Base-by-base conservation (phyloP, 2,329 filamentous ascomycete genomes). In the Alternaria incomplexa region DNA sequence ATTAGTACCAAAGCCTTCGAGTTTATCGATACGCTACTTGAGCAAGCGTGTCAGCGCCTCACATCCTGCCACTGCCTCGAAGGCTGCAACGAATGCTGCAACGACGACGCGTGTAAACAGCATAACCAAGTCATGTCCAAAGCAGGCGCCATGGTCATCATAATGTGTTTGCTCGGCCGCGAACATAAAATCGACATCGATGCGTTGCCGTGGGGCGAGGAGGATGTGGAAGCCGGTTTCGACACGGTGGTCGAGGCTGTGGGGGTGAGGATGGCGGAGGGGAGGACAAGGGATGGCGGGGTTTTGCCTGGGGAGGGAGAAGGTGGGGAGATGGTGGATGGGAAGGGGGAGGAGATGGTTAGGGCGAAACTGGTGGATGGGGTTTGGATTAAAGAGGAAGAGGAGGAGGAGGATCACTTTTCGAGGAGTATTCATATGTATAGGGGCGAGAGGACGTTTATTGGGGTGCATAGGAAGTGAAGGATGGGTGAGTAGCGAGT, bases 1-100 rank as follows among this genome's bases (percentile, higher is more conserved):
- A 96, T 97, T 70, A 93, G 91, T 65, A 92, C 91, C 43, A 97
- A 97, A 77, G 95, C 93, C 0, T 98, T 98, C 73, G 95, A 98
- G 73, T 96, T 97, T 74, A 85, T 97, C 20, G 93, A 97, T 73
- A 78, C 91, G 32, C 82, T 98, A 32, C 85, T 98, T 1, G 83
- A 83, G 20, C 90, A 94, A 74, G 95, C 94, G 0, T 86, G 96
- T 40, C 85, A 88, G 60, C 85, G 96, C 8, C 89, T 98, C 6
- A 89, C 92, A 73, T 85, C 83, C 1, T 99, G 96, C 73, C 82
- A 85, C 43, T 98, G 94, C 74, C 80, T 88, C 11, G 87, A 91
- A 61, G 96, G 96, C 0, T 98, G 96, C 79, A 82, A 95, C 22
- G 95, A 97, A 79, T 99, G 96, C 79, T 93, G 96, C 46, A 93